Conservation (phyloP, 495 filamentous ascomycete genomes). For the Neurospora sp. region DNA sequence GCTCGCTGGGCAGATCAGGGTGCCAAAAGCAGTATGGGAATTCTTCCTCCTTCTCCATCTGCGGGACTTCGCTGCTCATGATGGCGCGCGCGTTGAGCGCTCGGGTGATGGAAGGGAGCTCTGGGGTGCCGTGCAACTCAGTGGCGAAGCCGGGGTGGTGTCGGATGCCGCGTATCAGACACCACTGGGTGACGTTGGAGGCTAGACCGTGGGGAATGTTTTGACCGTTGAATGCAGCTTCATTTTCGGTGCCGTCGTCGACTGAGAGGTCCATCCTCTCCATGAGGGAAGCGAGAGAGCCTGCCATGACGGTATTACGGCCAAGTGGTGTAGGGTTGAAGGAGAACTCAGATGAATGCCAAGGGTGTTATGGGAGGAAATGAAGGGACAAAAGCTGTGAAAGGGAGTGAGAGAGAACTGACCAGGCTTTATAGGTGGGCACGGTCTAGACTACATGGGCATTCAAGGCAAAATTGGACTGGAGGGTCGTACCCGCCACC, state of each 20-base stretch:
- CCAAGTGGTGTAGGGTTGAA: not conserved
- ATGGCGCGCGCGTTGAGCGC: slow-evolving; percentile 28
- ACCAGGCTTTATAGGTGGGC: no score
- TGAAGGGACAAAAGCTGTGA: no score
- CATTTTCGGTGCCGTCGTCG: not conserved
- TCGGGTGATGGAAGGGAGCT: slow-evolving; percentile 13
- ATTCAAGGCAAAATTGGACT: no score
- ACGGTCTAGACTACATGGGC: no score
- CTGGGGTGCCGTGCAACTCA: slow-evolving; percentile 9
- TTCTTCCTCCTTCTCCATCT: slow-evolving; percentile 16
- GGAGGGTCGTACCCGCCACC: no score
- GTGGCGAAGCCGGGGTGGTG: slow-evolving; percentile 16
- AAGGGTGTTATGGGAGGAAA: no score
- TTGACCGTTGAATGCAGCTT: not conserved
- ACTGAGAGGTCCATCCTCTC: not conserved
- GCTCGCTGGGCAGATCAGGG: slow-evolving; percentile 25
- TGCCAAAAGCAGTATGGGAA: slow-evolving; percentile 37
- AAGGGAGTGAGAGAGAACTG: no score
- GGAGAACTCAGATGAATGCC: not conserved
- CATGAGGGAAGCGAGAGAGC: not conserved
- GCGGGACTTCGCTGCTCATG: slow-evolving; percentile 29
- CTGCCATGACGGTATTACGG: not conserved
- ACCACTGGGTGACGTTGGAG: slow-evolving; percentile 1
- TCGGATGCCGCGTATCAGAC: slow-evolving; percentile 19
- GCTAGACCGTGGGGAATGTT: not conserved